Percentiles rank a stretch among this genome's conserved stretches.
Evolutionary conservation across 2,329 filamentous ascomycete species (phyloP).

Genomic region (Fusarium sp.): DNA sequence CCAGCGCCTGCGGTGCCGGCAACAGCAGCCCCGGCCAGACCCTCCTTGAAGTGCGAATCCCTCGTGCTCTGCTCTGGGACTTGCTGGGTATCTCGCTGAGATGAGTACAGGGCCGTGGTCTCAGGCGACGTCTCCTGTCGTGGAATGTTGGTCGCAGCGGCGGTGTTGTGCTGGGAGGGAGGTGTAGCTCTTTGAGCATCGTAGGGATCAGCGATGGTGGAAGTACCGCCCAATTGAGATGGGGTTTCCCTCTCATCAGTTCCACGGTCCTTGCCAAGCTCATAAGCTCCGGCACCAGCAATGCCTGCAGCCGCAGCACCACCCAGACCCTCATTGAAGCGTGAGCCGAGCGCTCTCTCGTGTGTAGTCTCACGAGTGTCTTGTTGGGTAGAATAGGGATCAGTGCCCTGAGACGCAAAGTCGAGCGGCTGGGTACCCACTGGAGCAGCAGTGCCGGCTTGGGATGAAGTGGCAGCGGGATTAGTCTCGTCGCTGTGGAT

Average conservation of each 20-base stretch:
- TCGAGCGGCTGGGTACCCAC: background rate
- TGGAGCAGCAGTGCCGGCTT: slow-evolving; percentile 8
- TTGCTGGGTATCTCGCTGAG: background rate
- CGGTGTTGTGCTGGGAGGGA: background rate
- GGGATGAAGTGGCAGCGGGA: background rate
- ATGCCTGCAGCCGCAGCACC: slow-evolving; percentile 2
- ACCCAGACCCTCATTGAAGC: slow-evolving; percentile 13
- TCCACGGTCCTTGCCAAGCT: slow-evolving; percentile 5
- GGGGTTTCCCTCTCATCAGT: background rate
- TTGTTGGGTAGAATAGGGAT: slow-evolving; percentile 2
- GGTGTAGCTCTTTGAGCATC: background rate
- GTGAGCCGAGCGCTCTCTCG: slow-evolving; percentile 11
- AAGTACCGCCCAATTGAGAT: background rate
- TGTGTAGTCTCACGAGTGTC: background rate
- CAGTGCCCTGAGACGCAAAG: background rate
- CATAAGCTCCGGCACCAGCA: slow-evolving; percentile 14
- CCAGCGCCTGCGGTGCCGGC: slow-evolving; percentile 4
- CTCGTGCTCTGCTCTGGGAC: background rate
- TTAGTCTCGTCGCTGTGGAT: background rate
- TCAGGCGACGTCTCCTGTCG: background rate
- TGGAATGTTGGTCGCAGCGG: background rate
- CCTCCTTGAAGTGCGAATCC: slow-evolving; percentile 7
- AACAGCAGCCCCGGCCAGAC: background rate
- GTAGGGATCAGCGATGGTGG: background rate
- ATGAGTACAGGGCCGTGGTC: background rate